These are phyloP conservation scores for Waitea zeae DNA, from an alignment of 1,284 basidiomycete genomes.

Conservation along the genomic window DNA sequence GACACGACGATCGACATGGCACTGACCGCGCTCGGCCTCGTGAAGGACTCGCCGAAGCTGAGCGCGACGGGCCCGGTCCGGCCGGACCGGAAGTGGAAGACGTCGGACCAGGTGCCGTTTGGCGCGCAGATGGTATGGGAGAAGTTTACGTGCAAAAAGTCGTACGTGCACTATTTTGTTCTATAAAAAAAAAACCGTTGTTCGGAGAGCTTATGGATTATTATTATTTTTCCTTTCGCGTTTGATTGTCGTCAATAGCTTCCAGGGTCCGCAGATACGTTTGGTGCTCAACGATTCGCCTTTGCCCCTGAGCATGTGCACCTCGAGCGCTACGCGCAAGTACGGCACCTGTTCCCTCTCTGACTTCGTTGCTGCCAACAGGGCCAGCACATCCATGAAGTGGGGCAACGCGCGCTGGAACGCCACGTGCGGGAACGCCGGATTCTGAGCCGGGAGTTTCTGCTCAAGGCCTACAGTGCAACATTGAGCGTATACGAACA, in stretches of 20 bases:
- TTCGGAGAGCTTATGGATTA: background rate
- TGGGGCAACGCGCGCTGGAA: constrained; percentile 21
- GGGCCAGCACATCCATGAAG: constrained; percentile 11
- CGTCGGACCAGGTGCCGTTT: constrained; percentile 25
- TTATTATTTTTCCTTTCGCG: constrained; percentile 1
- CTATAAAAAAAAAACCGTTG: no score
- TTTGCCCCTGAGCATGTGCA: constrained; percentile 19
- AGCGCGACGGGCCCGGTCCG: constrained; percentile 15
- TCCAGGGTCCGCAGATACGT: constrained; percentile 21
- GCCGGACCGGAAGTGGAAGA: constrained; percentile 19
- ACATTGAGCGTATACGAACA: no score
- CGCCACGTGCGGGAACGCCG: constrained; percentile 16
- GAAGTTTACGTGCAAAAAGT: constrained; percentile 20
- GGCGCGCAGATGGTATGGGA: constrained; percentile 28
- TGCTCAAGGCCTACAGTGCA: no score
- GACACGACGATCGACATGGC: constrained; percentile 29
- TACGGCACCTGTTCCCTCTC: constrained; percentile 22
- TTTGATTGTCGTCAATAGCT: no score
- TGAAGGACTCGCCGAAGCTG: constrained; percentile 19
- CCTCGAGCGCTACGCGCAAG: constrained; percentile 12
- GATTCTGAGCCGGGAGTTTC: constrained; percentile 6
- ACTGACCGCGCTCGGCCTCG: constrained; percentile 23
- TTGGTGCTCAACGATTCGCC: constrained; percentile 25
- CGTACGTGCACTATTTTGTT: constrained; percentile 13
- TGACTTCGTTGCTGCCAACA: constrained; percentile 17